Base-by-base conservation (phyloP, 352 stramenopile genomes). In the Globisporangium recalcitrans region DNA sequence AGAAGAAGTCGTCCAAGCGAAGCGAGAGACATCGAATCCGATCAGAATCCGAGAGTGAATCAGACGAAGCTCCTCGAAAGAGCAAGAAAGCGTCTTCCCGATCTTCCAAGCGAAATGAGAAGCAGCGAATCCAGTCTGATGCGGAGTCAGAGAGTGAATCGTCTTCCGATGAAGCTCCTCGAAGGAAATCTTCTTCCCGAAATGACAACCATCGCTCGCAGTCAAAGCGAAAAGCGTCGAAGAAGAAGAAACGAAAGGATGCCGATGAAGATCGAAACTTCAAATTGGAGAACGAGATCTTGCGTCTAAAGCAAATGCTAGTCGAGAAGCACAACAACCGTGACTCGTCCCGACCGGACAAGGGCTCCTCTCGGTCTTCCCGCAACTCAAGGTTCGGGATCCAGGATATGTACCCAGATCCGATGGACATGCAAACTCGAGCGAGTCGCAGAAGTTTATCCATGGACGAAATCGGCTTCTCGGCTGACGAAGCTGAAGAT, bases 281-380 rank as follows among this genome's bases (percentile, higher is more conserved):
- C 6, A 40, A 79, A 24, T 59, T 90, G 4, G 80, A 89, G 53
- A 76, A 77, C 57, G 83, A 92, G 61, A 90, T 92, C 42, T 57
- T 90, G 63, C 80, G 83, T 10, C 71, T 92, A n/a, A 81, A 90
- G 61, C 73, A 87, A 32, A 77, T 92, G 66, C 78, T 92, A 14
- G 58, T 85, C 10, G 72, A 90, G 44, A 82, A 86, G 49, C 80
- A 71, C 32, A 68, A 49, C 40, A 60, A 22, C 8, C 49, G 38
- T n/a, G 59, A 58, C 10, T n/a, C 47, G 10, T 64, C 31, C 1
- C 58, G 49, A 34, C n/a, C 24, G 4, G 40, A 48, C 55, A 58
- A 57, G 36, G 49, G 59, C 40, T 27, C 22, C 4, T 52, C 49
- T 22, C 34, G 52, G 8, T 32, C 49, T 16, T 53, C 59, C 8